These are phyloP conservation scores for Penicillium sp. DNA, from an alignment of 2,329 filamentous ascomycete species.

Conservation along the genomic window DNA sequence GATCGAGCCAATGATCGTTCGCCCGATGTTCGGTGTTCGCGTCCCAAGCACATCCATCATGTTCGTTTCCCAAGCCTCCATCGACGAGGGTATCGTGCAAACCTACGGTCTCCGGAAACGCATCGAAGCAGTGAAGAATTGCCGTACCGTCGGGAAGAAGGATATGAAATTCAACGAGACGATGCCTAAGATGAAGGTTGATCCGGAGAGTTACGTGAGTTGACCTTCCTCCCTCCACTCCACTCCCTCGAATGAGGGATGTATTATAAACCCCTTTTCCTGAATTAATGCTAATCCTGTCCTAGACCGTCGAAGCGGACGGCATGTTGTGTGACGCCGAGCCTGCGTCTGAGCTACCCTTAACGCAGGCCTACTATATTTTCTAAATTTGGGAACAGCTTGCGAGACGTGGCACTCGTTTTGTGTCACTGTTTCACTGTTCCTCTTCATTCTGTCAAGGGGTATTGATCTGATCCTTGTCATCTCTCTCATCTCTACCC, in stretches of 20 bases:
- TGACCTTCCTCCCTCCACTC: not conserved
- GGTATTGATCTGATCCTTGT: not conserved
- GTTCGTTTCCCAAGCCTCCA: conserved; percentile 77
- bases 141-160: conserved; percentile 74
- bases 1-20: conserved; percentile 79
- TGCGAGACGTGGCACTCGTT: not conserved
- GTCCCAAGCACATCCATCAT: conserved; percentile 75
- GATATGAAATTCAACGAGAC: conserved; percentile 90
- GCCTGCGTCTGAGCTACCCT: conserved; percentile 70
- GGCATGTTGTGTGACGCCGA: conserved; percentile 74
- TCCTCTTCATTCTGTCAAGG: not conserved
- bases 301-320: conserved; percentile 76
- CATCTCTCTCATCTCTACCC: too few relatives aligned
- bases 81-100: conserved; percentile 69
- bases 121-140: conserved; percentile 77
- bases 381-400: conserved; percentile 56
- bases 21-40: conserved; percentile 81
- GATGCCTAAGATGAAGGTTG: conserved; percentile 86
- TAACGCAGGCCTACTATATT: conserved; percentile 78
- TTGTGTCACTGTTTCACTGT: not conserved
- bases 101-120: conserved; percentile 77
- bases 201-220: conserved; percentile 81
- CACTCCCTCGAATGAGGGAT: too few relatives aligned
- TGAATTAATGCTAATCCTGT: not conserved
- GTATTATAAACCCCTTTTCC: too few relatives aligned